A percentile compares a stretch with the other conserved stretches of the same genome.
Evolutionary conservation across 345 rosid species (phyloP).

Genomic region (Camelina hispida): DNA sequence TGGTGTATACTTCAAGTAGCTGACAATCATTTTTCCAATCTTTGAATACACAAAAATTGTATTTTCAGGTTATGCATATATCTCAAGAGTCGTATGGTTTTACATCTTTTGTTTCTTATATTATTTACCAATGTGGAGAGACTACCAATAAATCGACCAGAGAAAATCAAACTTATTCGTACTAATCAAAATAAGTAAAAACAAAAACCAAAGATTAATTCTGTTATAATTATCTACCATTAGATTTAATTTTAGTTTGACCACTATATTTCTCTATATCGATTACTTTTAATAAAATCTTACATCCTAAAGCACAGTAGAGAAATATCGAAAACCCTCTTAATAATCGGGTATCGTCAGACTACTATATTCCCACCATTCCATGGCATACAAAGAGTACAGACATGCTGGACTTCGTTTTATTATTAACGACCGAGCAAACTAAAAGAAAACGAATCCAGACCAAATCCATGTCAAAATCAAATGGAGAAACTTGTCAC

Average conservation of each 20-base stretch:
- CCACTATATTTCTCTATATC: neutral
- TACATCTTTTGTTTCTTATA: no score
- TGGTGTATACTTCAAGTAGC: no score
- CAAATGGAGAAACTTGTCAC: conserved; percentile 5
- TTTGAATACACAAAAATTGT: neutral
- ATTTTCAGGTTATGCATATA: neutral
- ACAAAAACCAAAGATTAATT: neutral
- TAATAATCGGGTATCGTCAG: neutral
- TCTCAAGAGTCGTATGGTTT: no score
- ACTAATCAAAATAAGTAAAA: neutral
- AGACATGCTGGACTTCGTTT: conserved; percentile 1
- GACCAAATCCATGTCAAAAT: neutral
- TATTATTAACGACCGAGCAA: conserved; percentile 22
- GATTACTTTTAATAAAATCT: neutral
- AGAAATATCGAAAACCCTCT: neutral
- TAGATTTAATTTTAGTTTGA: neutral
- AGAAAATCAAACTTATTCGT: neutral
- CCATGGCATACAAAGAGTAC: neutral
- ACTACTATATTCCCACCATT: neutral
- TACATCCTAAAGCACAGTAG: neutral
- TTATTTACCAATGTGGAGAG: neutral
- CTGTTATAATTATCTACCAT: neutral
- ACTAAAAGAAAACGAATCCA: conserved; percentile 2
- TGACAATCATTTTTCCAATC: no score
- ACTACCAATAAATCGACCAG: neutral